These are phyloP conservation scores for Trichoderma orchidacearum DNA, from an alignment of 495 filamentous ascomycete species.

Conservation along the genomic window DNA sequence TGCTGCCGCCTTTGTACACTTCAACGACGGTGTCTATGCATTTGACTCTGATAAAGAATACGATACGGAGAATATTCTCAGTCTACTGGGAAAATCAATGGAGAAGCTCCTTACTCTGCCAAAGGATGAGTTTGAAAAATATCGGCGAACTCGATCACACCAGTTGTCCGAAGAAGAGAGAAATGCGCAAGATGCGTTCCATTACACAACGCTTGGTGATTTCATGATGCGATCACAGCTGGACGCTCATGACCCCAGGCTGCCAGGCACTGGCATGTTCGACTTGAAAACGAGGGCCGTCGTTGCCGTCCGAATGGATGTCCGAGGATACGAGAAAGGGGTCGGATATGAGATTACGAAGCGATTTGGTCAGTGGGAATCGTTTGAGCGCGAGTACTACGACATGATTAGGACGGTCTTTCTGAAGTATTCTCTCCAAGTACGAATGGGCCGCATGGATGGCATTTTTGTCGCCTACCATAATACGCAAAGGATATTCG, in stretches of 20 bases:
- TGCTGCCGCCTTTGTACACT: slow-evolving; percentile 70
- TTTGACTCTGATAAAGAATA: slow-evolving; percentile 96
- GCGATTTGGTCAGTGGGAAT: slow-evolving; percentile 64
- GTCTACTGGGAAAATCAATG: slow-evolving; percentile 85
- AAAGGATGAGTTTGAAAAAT: slow-evolving; percentile 71
- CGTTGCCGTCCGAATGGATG: slow-evolving; percentile 77
- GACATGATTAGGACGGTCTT: slow-evolving; percentile 95
- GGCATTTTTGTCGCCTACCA: slow-evolving; percentile 98
- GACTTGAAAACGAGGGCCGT: slow-evolving; percentile 94
- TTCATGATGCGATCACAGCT: slow-evolving; percentile 94
- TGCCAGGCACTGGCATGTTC: slow-evolving; percentile 91
- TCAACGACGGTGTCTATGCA: slow-evolving; percentile 77
- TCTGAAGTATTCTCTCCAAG: slow-evolving; percentile 93
- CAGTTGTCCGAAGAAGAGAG: slow-evolving; percentile 51
- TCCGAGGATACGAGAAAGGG: slow-evolving; percentile 54
- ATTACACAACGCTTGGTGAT: slow-evolving; percentile 80
- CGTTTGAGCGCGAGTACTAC: slow-evolving; percentile 88
- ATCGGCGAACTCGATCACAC: slow-evolving; percentile 50
- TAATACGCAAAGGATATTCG: slow-evolving; percentile 89
- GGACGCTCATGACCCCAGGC: slow-evolving; percentile 73
- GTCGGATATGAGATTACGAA: slow-evolving; percentile 76
- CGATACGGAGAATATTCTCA: slow-evolving; percentile 72
- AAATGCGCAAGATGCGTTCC: slow-evolving; percentile 57
- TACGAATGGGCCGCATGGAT: slow-evolving; percentile 94
- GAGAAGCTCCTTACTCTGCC: slow-evolving; percentile 86